Evolutionary conservation across 2,329 filamentous ascomycete species (phyloP).

Genomic region (Aureobasidium pullulans): DNA sequence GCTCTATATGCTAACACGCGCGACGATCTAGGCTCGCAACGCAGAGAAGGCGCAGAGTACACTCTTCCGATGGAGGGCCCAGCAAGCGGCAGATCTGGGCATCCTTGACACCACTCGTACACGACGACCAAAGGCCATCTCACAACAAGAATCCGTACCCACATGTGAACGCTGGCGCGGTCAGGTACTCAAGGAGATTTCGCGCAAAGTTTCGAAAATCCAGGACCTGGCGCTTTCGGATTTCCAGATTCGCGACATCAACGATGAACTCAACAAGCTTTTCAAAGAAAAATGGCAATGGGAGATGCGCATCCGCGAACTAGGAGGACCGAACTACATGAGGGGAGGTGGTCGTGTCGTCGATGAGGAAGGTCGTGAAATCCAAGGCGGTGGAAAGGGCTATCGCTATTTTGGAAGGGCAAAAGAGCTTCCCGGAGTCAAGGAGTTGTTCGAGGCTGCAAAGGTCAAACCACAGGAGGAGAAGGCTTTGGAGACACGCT

Average conservation of each 20-base stretch:
- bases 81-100: conserved; percentile 89
- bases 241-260: conserved; percentile 94
- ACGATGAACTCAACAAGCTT: conserved; percentile 98
- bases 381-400: conserved; percentile 67
- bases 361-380: conserved; percentile 50
- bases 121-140: conserved; percentile 85
- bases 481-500: conserved; percentile 57
- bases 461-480: conserved; percentile 46
- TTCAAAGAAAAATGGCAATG: conserved; percentile 99
- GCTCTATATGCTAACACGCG: background rate
- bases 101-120: conserved; percentile 90
- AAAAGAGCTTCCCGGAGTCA: conserved; percentile 83
- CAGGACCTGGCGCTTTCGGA: conserved; percentile 87
- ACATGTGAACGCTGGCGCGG: conserved; percentile 96
- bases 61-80: conserved; percentile 98
- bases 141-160: conserved; percentile 74
- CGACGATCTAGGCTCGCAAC: conserved; percentile 67
- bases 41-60: conserved; percentile 70
- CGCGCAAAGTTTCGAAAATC: conserved; percentile 91
- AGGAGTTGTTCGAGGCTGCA: conserved; percentile 87
- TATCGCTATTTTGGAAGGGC: conserved; percentile 94
- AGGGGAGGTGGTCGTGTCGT: conserved; percentile 49
- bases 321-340: conserved; percentile 98
- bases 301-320: conserved; percentile 91
- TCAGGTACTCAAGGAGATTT: conserved; percentile 94